phyloP scores from a whole-genome alignment of 768 basidiomycete species.

The Boletales sp. region DNA sequence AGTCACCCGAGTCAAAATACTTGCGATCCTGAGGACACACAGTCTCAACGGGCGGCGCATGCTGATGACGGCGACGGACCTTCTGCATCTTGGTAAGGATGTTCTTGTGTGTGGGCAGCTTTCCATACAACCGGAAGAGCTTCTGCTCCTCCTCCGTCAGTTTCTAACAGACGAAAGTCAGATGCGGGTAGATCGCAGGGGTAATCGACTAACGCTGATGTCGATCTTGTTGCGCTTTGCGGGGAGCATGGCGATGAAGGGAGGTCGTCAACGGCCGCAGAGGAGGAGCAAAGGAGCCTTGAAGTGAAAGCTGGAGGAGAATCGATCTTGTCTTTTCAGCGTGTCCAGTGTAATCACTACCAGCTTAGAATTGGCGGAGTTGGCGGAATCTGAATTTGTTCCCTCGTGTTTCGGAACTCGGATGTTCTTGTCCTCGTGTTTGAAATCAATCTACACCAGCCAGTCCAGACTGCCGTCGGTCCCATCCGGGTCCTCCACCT shows the following conservation, averaged over 20 bases:
- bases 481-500: not conserved
- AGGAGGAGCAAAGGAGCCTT: slow-evolving; percentile 27
- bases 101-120: slow-evolving; percentile 91
- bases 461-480: slow-evolving; percentile 7
- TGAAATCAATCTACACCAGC: slow-evolving; percentile 12
- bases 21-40: slow-evolving; percentile 76
- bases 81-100: slow-evolving; percentile 93
- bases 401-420: slow-evolving; percentile 33
- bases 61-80: slow-evolving; percentile 40
- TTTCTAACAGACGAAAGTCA: slow-evolving; percentile 46
- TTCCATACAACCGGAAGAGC: slow-evolving; percentile 92
- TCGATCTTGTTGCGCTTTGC: slow-evolving; percentile 89
- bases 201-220: slow-evolving; percentile 66
- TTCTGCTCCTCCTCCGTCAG: slow-evolving; percentile 88
- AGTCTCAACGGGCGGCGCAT: slow-evolving; percentile 6
- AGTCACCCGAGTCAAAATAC: slow-evolving; percentile 99
- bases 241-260: slow-evolving; percentile 56
- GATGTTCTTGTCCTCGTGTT: slow-evolving; percentile 17
- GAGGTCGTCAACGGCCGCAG: slow-evolving; percentile 12
- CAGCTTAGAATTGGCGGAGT: slow-evolving; percentile 22
- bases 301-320: not conserved
- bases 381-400: slow-evolving; percentile 21
- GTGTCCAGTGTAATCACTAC: slow-evolving; percentile 13
- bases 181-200: not conserved
- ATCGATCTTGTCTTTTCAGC: slow-evolving; percentile 8